Evolutionary conservation across 148 eudicot species (phyloP).

Genomic region (Rhododendron henanense): DNA sequence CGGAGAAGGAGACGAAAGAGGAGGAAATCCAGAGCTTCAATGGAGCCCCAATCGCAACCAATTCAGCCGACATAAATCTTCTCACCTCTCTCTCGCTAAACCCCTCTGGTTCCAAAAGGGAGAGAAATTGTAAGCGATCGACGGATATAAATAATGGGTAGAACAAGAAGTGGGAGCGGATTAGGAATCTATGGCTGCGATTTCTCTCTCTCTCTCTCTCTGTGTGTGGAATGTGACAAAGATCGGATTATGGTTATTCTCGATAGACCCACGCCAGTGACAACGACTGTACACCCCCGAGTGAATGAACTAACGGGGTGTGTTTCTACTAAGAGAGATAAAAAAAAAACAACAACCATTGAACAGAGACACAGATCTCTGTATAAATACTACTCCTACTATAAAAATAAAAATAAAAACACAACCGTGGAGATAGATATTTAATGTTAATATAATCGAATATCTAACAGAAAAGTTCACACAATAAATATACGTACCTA

Average conservation of each 20-base stretch:
- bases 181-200: slow-evolving; percentile 34
- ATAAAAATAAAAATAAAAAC: not conserved
- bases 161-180: slow-evolving; percentile 13
- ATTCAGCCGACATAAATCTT: slow-evolving; percentile 44
- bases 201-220: slow-evolving; percentile 8
- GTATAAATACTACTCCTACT: no score
- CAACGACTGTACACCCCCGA: not conserved
- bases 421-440: not conserved
- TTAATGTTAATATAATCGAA: not conserved
- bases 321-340: not conserved
- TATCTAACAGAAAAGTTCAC: not conserved
- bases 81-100: slow-evolving; percentile 8
- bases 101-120: not conserved
- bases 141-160: slow-evolving; percentile 8
- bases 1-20: slow-evolving; percentile 9
- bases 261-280: not conserved
- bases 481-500: not conserved
- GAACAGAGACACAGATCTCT: not conserved
- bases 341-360: not conserved
- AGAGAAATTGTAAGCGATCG: not conserved
- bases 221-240: slow-evolving; percentile 6
- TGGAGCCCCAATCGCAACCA: slow-evolving; percentile 42
- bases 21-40: slow-evolving; percentile 44
- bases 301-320: not conserved
- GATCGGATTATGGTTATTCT: slow-evolving; percentile 4